Conservation (phyloP, 2,329 filamentous ascomycete genomes). For the Clonostachys sp. region DNA sequence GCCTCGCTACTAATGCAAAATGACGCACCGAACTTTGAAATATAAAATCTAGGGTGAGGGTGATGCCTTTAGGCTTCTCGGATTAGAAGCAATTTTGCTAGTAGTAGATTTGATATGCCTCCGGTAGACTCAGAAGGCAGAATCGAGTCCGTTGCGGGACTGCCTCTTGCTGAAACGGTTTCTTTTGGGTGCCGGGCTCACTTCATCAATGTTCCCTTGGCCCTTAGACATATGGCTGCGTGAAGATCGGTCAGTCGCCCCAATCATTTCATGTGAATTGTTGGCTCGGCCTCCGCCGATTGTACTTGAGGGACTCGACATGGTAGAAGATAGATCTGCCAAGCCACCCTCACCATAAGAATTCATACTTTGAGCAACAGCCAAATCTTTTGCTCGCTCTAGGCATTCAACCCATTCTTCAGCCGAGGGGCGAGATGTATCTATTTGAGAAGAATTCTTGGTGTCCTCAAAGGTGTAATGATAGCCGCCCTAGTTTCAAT, state of each 20-base stretch:
- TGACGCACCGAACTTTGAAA: conserved; percentile 8
- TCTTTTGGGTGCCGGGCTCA: conserved; percentile 37
- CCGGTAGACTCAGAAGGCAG: conserved; percentile 61
- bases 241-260: conserved; percentile 44
- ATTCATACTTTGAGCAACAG: conserved; percentile 65
- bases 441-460: conserved; percentile 60
- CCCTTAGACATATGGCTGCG: conserved; percentile 57
- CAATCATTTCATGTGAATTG: conserved; percentile 36
- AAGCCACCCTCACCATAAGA: conserved; percentile 66
- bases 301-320: conserved; percentile 76
- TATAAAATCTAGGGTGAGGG: neutral
- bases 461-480: conserved; percentile 91
- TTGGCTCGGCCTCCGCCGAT: conserved; percentile 54
- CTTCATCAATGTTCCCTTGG: conserved; percentile 49
- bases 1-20: conserved; percentile 25
- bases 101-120: neutral
- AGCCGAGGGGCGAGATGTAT: conserved; percentile 62
- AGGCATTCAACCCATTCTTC: conserved; percentile 92
- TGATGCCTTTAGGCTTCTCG: neutral
- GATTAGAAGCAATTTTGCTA: neutral
- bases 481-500: conserved; percentile 66
- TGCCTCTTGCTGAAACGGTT: conserved; percentile 86
- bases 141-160: conserved; percentile 88
- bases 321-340: conserved; percentile 62
- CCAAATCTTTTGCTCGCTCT: conserved; percentile 81